A percentile compares a stretch with the other conserved stretches of the same genome.
Conservation (phyloP, 2,329 filamentous ascomycete species). For the Coniochaeta pulveracea region DNA sequence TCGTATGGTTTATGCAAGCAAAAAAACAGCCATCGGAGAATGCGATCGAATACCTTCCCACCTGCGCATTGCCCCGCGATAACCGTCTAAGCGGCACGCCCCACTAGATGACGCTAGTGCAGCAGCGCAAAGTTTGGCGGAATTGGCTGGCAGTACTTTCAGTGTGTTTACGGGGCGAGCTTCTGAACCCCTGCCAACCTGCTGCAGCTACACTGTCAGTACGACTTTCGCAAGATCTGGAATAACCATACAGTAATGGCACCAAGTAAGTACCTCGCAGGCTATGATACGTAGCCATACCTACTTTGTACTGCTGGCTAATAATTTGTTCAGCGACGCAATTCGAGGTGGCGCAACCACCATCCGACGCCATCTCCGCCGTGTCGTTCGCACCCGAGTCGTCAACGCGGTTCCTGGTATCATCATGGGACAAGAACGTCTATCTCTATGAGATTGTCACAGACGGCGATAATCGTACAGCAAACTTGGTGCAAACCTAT, state of each 20-base stretch:
- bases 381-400: constrained; percentile 73
- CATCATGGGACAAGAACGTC: constrained; percentile 88
- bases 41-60: background rate
- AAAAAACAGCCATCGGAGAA: background rate
- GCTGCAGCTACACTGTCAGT: no score
- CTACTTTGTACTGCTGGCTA: constrained; percentile 1
- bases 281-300: no score
- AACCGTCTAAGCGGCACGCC: constrained; percentile 4
- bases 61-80: constrained; percentile 8
- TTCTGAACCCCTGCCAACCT: background rate
- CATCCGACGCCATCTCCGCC: constrained; percentile 77
- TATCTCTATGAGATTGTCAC: constrained; percentile 68
- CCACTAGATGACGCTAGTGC: constrained; percentile 1
- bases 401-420: constrained; percentile 70
- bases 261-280: constrained; percentile 24
- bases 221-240: background rate
- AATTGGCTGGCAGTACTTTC: constrained; percentile 9
- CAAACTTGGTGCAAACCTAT: constrained; percentile 59
- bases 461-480: constrained; percentile 42
- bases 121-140: constrained; percentile 10
- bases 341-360: constrained; percentile 73
- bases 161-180: constrained; percentile 10
- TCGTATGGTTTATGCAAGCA: background rate
- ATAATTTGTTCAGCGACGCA: constrained; percentile 43
- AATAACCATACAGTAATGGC: constrained; percentile 19